Conservation (phyloP, 1,284 basidiomycete species). For the Cutaneotrichosporon dermatis region DNA sequence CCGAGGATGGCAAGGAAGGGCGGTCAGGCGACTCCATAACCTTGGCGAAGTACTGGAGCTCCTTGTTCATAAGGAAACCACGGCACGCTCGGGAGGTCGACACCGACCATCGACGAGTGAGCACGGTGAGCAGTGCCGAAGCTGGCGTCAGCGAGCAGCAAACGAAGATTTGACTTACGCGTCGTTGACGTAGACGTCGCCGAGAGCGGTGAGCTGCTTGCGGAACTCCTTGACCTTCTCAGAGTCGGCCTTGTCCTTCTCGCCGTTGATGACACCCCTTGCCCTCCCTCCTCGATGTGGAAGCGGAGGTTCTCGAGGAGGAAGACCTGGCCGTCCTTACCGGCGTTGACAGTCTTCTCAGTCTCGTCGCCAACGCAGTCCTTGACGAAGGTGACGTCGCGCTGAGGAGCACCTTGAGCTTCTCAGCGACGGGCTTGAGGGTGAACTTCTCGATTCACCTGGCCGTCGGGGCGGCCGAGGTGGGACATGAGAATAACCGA, state of each 20-base stretch:
- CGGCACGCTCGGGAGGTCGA: slow-evolving; percentile 88
- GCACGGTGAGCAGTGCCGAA: slow-evolving; percentile 98
- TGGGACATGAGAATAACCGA: slow-evolving; percentile 94
- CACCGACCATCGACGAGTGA: slow-evolving; percentile 97
- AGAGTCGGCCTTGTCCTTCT: slow-evolving; percentile 88
- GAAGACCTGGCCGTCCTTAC: slow-evolving; percentile 73
- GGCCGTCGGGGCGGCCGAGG: slow-evolving; percentile 93
- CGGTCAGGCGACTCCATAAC: slow-evolving; percentile 90
- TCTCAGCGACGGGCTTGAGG: slow-evolving; percentile 72
- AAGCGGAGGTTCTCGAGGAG: slow-evolving; percentile 97
- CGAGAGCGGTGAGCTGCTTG: slow-evolving; percentile 79
- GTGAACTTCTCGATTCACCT: slow-evolving; percentile 85
- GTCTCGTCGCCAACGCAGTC: slow-evolving; percentile 85
- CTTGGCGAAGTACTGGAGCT: slow-evolving; percentile 98
- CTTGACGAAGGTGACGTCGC: slow-evolving; percentile 72
- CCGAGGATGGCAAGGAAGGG: slow-evolving; percentile 96
- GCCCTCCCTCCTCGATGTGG: slow-evolving; percentile 98
- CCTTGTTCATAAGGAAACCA: slow-evolving; percentile 97
- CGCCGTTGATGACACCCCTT: slow-evolving; percentile 76
- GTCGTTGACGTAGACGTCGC: slow-evolving; percentile 97
- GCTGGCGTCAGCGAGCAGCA: slow-evolving; percentile 16
- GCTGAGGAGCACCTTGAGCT: slow-evolving; percentile 67
- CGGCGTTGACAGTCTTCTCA: slow-evolving; percentile 69
- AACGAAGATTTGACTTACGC: slow-evolving; percentile 51
- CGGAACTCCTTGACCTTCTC: slow-evolving; percentile 80